Percentiles rank a stretch among this genome's conserved stretches.
These are phyloP conservation scores for Acacia pycnantha DNA, from an alignment of 331 rosid genomes.

Conservation along the genomic window DNA sequence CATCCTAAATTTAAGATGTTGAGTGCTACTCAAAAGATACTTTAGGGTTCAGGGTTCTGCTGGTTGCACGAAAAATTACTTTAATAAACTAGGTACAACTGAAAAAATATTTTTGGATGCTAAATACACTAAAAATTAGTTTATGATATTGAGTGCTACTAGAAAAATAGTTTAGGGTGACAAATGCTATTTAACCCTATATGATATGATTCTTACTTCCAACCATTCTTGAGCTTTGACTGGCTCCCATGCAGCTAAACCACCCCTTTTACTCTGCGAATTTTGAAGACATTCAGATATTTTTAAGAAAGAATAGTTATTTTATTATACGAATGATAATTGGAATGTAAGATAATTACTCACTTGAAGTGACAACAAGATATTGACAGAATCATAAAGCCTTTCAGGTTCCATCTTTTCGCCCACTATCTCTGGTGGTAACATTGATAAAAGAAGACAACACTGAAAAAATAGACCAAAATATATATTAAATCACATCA, in stretches of 20 bases:
- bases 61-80: too few species aligned
- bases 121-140: too few species aligned
- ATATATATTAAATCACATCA: neutral
- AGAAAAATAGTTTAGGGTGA: too few species aligned
- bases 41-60: too few species aligned
- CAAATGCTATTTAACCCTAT: too few species aligned
- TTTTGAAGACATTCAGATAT: too few species aligned
- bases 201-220: constrained; percentile 50
- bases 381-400: constrained; percentile 54
- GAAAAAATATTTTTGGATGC: too few species aligned
- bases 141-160: too few species aligned
- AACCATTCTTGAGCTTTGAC: constrained; percentile 70
- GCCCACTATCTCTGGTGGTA: constrained; percentile 65
- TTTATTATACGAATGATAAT: neutral
- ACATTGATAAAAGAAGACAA: constrained; percentile 52
- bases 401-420: constrained; percentile 67
- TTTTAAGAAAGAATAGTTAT: too few species aligned
- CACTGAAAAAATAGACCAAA: constrained; percentile 38
- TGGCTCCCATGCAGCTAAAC: constrained; percentile 76
- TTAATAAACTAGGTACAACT: too few species aligned
- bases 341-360: neutral
- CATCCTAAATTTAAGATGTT: too few species aligned
- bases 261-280: constrained; percentile 64
- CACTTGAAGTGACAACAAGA: constrained; percentile 65
- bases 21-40: too few species aligned